phyloP scores from a whole-genome alignment of 2,329 filamentous ascomycete species.

The Claviceps pusilla region DNA sequence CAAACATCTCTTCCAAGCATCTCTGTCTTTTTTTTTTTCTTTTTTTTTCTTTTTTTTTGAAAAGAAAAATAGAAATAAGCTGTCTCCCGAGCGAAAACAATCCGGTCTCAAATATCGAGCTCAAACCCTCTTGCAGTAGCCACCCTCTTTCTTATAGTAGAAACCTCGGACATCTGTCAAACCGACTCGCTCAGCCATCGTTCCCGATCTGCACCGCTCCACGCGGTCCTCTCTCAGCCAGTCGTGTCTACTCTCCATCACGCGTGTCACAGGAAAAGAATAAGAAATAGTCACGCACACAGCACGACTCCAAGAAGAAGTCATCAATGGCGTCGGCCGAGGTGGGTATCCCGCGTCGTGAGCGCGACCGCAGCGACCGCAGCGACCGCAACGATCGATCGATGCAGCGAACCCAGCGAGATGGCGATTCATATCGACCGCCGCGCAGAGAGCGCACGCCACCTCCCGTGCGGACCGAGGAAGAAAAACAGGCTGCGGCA shows the following conservation, averaged over 20 bases:
- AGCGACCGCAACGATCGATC: not conserved
- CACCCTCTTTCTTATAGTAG: not conserved
- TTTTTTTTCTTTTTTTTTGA: too few relatives aligned
- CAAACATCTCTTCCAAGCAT: not conserved
- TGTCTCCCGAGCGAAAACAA: not conserved
- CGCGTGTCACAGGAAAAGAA: not conserved
- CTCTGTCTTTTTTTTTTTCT: not conserved
- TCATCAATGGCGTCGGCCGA: slow-evolving; percentile 31
- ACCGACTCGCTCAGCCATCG: not conserved
- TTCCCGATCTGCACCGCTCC: not conserved
- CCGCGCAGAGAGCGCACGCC: slow-evolving; percentile 18
- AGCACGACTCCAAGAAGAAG: not conserved
- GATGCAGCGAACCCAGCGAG: slow-evolving; percentile 17
- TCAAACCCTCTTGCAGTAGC: not conserved
- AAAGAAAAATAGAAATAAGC: not conserved
- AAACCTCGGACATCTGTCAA: too few relatives aligned
- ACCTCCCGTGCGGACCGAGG: slow-evolving; percentile 43
- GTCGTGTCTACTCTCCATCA: not conserved
- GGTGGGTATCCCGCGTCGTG: slow-evolving; percentile 25
- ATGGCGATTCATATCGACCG: slow-evolving; percentile 37
- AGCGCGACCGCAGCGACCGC: slow-evolving; percentile 15
- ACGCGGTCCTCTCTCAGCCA: not conserved
- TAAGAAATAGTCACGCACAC: not conserved
- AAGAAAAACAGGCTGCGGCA: slow-evolving; percentile 73
- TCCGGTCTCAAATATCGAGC: not conserved